Evolutionary conservation across 257 asterid species (phyloP).

Genomic region (Thymus quinquecostatus): DNA sequence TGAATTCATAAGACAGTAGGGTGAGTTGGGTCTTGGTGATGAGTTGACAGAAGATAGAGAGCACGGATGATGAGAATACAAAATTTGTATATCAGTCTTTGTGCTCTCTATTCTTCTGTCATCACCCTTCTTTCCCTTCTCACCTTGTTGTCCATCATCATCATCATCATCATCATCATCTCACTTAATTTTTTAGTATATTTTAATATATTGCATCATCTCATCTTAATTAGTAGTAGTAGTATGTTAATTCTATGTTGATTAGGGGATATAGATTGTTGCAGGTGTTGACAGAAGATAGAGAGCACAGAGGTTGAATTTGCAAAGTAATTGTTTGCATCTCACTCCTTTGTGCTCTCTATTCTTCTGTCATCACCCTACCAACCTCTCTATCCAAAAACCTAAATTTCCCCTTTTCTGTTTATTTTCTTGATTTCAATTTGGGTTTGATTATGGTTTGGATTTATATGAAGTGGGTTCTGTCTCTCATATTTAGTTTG

Average conservation of each 20-base stretch:
- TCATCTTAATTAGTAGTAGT: too few relatives aligned
- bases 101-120: conserved; percentile 55
- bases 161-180: too few relatives aligned
- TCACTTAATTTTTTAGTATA: not conserved
- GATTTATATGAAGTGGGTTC: too few relatives aligned
- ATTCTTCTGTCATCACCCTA: conserved; percentile 77
- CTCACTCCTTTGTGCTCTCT: conserved; percentile 80
- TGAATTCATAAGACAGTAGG: conserved; percentile 9
- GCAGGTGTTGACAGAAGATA: conserved; percentile 61
- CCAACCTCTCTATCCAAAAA: conserved; percentile 7
- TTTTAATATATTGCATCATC: too few relatives aligned
- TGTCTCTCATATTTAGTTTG: too few relatives aligned
- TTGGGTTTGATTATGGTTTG: too few relatives aligned
- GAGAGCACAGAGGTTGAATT: conserved; percentile 55
- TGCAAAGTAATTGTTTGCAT: conserved; percentile 44
- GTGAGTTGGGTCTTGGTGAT: conserved; percentile 44
- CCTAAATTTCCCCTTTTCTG: too few relatives aligned
- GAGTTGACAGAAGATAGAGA: conserved; percentile 63
- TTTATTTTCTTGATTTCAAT: too few relatives aligned
- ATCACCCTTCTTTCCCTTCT: conserved; percentile 37
- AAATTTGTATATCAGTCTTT: conserved; percentile 42
- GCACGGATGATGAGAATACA: conserved; percentile 50
- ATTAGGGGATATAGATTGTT: conserved; percentile 10
- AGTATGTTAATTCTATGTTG: too few relatives aligned
- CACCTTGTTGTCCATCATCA: conserved; percentile 14